Evolutionary conservation across 176 grass and related monocot genomes (phyloP), one percentile per base, ranked within the genome.

Genomic region (Oryza brachyantha): DNA sequence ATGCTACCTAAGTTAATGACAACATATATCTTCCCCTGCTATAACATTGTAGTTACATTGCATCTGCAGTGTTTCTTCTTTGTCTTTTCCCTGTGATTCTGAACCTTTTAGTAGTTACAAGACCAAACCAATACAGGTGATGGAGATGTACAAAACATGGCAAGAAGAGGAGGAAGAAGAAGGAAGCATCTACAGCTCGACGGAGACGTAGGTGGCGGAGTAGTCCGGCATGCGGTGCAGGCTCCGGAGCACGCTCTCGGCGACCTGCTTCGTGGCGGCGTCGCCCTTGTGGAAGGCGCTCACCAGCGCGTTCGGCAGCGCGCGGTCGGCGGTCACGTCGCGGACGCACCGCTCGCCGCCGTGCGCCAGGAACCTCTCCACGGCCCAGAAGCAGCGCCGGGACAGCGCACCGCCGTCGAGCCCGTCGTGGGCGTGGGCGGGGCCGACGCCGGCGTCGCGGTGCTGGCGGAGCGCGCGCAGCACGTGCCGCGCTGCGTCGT

Each of bases 231-330:
- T 87, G 42, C 79, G 82, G 78, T 99, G 77, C 29, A 99, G 77
- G 79, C 81, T 75, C 78, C 88, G 84, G 54, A 99, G 92, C 52
- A 99, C 84, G 86, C 81, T 91, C 92, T 96, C 90, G 22, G 96
- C 90, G 17, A 81, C 61, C 77, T 89, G 86, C 79, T 90, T 95
- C 19, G 87, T 91, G 61, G 78, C 68, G 14, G 68, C 68, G 59
- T 90, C 90, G 3, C 96, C 92, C 78, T 66, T 99, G 55, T 93
- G 96, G 76, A 96, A 93, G 8, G 90, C 86, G 17, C 58, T 55
- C 21, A 99, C 81, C 29, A 95, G 78, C 77, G 82, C 68, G 40
- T 75, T 61, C 27, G 92, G 90, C 78, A 99, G 84, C 55, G 75
- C 75, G 8, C 92, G 84, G 25, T 99, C 88, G 1, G 64, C 27